These are phyloP conservation scores for Symbiodinium natans DNA, from an alignment of 73 alveolate species.

Conservation along the genomic window DNA sequence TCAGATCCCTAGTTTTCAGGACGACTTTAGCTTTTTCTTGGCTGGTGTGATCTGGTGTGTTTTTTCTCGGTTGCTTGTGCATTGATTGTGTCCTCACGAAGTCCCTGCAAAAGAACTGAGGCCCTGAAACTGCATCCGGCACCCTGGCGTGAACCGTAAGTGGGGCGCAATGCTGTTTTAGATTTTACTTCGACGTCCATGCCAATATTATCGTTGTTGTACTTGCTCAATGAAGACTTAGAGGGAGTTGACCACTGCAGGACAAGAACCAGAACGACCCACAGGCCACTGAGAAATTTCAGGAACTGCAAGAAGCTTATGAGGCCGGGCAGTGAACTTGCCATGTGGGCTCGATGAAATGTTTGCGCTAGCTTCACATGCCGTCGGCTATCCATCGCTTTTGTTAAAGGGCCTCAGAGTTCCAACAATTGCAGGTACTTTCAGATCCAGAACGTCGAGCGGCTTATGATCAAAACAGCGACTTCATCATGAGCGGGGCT, in stretches of 20 bases:
- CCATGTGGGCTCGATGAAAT: too few species aligned
- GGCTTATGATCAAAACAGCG: conserved; percentile 92
- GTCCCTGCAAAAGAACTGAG: neutral
- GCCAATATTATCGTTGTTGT: neutral
- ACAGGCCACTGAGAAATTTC: conserved; percentile 78
- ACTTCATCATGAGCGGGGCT: conserved; percentile 54
- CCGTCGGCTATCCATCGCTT: too few species aligned
- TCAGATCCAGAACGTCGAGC: conserved; percentile 81
- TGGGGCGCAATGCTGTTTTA: neutral
- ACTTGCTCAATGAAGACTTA: neutral
- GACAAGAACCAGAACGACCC: conserved; percentile 93
- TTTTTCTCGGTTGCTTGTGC: neutral
- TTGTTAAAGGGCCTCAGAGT: neutral
- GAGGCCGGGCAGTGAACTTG: conserved; percentile 15
- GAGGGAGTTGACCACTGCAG: neutral
- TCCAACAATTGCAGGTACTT: conserved; percentile 7
- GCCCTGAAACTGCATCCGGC: conserved; percentile 84
- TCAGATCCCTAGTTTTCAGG: neutral
- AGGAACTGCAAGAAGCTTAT: conserved; percentile 85
- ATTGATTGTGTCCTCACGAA: neutral
- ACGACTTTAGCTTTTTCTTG: neutral
- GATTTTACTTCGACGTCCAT: neutral
- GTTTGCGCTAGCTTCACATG: too few species aligned
- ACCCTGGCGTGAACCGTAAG: neutral
- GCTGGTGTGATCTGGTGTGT: neutral